phyloP scores from a whole-genome alignment of 192 early-diverging fungal species.

The Haplosporangium gracile region DNA sequence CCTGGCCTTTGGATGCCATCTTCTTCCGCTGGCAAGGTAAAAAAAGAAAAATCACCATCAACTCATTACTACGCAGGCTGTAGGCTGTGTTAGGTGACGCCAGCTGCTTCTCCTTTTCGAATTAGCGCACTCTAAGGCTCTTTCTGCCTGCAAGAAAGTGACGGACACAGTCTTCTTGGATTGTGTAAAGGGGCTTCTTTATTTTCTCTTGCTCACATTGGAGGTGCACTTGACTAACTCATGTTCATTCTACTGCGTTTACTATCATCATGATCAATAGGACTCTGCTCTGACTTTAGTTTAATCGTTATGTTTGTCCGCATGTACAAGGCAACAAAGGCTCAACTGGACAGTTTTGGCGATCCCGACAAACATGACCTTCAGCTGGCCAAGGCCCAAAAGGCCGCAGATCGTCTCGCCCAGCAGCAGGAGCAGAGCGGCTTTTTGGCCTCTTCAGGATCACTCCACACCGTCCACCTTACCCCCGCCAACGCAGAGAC shows the following conservation, averaged over 20 bases:
- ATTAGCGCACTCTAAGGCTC: neutral
- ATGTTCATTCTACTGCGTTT: neutral
- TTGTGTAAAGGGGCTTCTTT: neutral
- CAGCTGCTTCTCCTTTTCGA: neutral
- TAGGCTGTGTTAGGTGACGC: neutral
- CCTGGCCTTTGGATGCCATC: slow-evolving; percentile 56
- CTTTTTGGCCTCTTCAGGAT: slow-evolving; percentile 7
- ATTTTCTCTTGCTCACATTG: neutral
- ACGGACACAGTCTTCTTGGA: neutral
- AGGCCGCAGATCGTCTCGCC: slow-evolving; percentile 22
- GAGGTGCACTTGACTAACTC: neutral
- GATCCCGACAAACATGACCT: slow-evolving; percentile 18
- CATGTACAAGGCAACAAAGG: slow-evolving; percentile 36
- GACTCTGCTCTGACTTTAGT: slow-evolving; percentile 56
- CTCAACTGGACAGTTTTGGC: slow-evolving; percentile 37
- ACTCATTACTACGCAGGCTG: neutral
- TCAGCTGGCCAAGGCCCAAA: slow-evolving; percentile 35
- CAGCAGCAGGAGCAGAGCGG: slow-evolving; percentile 12
- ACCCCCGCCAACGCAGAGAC: neutral
- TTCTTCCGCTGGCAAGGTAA: slow-evolving; percentile 60
- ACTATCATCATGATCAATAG: slow-evolving; percentile 10
- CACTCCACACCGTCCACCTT: slow-evolving; percentile 16
- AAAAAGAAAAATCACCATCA: neutral
- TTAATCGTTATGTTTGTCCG: slow-evolving; percentile 50
- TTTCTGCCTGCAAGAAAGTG: neutral